Evolutionary conservation across 306 rosid genomes (phyloP).

Genomic region (Arachis stenosperma): DNA sequence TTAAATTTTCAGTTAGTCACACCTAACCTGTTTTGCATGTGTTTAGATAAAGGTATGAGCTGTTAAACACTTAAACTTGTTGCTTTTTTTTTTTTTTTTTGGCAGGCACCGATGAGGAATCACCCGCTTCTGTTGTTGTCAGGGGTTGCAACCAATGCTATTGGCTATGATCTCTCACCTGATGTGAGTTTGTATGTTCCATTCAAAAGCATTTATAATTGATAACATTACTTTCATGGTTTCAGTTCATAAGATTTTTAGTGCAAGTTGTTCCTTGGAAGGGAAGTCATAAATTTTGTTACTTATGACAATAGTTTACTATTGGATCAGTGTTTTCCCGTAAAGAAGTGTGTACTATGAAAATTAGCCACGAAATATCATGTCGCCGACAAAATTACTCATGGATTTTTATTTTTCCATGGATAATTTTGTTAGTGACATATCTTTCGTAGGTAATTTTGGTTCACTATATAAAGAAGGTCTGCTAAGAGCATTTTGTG

Average conservation of each 20-base stretch:
- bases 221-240: background rate
- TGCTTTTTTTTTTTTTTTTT: slow-evolving; percentile 4
- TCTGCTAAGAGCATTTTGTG: slow-evolving; percentile 29
- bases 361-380: too few relatives aligned
- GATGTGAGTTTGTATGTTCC: slow-evolving; percentile 50
- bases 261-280: background rate
- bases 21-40: background rate
- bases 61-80: background rate
- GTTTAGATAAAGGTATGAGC: background rate
- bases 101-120: slow-evolving; percentile 71
- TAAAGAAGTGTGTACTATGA: background rate
- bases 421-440: too few relatives aligned
- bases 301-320: background rate
- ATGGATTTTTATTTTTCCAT: too few relatives aligned
- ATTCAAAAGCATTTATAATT: background rate
- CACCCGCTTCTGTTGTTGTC: slow-evolving; percentile 85
- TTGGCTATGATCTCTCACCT: slow-evolving; percentile 91
- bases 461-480: background rate
- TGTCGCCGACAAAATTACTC: too few relatives aligned
- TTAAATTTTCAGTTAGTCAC: background rate
- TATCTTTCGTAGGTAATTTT: too few relatives aligned
- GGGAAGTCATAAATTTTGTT: slow-evolving; percentile 6
- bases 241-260: background rate
- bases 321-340: background rate
- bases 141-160: slow-evolving; percentile 84